Conservation (phyloP, 2,329 filamentous ascomycete species). For the Aspergillus intermedius region DNA sequence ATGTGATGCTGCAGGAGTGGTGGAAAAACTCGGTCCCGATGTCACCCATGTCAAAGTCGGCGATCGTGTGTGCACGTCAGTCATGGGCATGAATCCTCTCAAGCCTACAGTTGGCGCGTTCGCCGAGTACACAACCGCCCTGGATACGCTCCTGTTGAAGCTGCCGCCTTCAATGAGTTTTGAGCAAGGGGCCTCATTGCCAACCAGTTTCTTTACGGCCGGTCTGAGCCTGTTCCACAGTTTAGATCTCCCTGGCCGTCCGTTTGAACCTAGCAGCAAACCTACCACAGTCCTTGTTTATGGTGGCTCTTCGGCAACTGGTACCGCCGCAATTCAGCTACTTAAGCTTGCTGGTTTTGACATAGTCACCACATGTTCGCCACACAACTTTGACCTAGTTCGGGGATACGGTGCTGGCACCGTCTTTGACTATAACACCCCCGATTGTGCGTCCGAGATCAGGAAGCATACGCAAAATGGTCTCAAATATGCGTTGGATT, state of each 20-base stretch:
- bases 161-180: slow-evolving; percentile 24
- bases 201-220: slow-evolving; percentile 20
- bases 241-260: slow-evolving; percentile 14
- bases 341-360: too few species aligned
- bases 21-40: slow-evolving; percentile 6
- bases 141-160: slow-evolving; percentile 21
- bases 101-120: slow-evolving; percentile 27
- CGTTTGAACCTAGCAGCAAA: neutral
- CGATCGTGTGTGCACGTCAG: slow-evolving; percentile 28
- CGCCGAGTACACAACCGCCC: slow-evolving; percentile 27
- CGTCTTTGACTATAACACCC: neutral
- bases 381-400: too few species aligned
- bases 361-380: too few species aligned
- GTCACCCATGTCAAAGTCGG: slow-evolving; percentile 10
- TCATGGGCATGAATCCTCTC: slow-evolving; percentile 23
- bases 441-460: slow-evolving; percentile 7
- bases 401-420: too few species aligned
- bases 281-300: neutral
- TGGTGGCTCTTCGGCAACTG: neutral
- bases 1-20: slow-evolving; percentile 10
- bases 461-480: slow-evolving; percentile 12
- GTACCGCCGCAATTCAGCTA: too few species aligned
- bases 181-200: slow-evolving; percentile 23
- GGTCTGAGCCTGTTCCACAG: slow-evolving; percentile 24
- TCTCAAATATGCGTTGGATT: slow-evolving; percentile 10